Evolutionary conservation across 108 stramenopile genomes (phyloP), one percentile per base, ranked within the genome.

Genomic region (Parietichytrium sp.): DNA sequence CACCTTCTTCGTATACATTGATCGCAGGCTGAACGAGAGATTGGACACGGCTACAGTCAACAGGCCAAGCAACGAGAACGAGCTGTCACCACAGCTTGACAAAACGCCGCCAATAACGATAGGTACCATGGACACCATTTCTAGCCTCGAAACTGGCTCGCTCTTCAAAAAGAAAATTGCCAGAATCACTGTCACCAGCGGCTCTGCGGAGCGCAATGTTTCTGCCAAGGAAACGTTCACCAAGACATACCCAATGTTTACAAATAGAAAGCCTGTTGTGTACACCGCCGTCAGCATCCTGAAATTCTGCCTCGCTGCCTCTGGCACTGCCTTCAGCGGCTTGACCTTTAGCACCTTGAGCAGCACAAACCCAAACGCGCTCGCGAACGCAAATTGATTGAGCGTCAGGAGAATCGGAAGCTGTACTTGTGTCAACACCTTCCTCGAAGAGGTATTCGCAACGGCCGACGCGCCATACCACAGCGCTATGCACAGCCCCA

Each of bases 101-200:
- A 72, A 42, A n/a, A 42, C 61, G 61, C 61, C 61, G 2, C 61
- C 61, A n/a, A 72, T 12, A 0, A 72, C 61, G 61, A 72, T 72
- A 2, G 61, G 61, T 1, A 42, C 61, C 61, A 72, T 72, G 61
- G 38, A 45, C 33, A 10, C 10, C 29, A 72, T 16, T 25, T 72
- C 61, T 10, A 72, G 33, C 61, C 20, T 7, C 2, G 61, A 72
- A 10, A 72, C 61, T 15, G 61, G 61, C 61, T 72, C 61, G 10
- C 38, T 18, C 42, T 72, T 72, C 20, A 72, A 25, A 12, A 72
- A 31, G 33, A 72, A 72, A 42, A 72, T 8, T 42, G 61, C 61
- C 10, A 72, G 61, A 31, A 72, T 45, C 61, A 72, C 61, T 8
- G 61, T 72, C 61, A 72, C 61, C 33, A 72, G 61, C 61, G 61